Conservation (phyloP, 805 yeast genomes). For the Priceomyces medius region DNA sequence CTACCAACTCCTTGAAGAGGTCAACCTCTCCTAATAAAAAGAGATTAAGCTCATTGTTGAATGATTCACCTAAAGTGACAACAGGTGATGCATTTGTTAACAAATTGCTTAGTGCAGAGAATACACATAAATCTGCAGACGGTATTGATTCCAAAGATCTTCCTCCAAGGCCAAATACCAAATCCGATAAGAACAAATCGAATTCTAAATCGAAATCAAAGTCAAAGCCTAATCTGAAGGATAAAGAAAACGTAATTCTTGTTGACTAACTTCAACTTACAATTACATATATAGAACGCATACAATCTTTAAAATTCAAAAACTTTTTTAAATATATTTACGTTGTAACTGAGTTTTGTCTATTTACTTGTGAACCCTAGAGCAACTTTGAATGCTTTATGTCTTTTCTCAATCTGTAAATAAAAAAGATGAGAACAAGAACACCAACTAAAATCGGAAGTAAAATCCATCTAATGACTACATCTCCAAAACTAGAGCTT, state of each 20-base stretch:
- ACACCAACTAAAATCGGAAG: conserved; percentile 42
- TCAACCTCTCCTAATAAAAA: conserved; percentile 42
- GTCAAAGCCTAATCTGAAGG: background rate
- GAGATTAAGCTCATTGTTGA: conserved; percentile 20
- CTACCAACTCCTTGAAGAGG: conserved; percentile 25
- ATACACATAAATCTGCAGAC: background rate
- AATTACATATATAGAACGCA: background rate
- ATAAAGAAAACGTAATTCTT: conserved; percentile 4
- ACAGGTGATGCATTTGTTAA: background rate
- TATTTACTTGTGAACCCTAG: conserved; percentile 17
- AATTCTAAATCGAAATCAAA: background rate
- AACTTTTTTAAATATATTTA: background rate
- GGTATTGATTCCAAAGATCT: background rate
- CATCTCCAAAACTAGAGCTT: conserved; percentile 18
- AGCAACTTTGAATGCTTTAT: conserved; percentile 61
- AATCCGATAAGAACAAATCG: background rate
- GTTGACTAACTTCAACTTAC: background rate
- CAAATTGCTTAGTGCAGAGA: background rate
- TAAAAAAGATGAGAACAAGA: conserved; percentile 42
- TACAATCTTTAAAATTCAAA: background rate
- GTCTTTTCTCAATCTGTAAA: conserved; percentile 58
- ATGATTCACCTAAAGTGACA: conserved; percentile 2
- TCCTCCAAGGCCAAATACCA: background rate
- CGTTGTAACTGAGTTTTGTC: background rate
- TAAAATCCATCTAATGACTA: conserved; percentile 37